phyloP scores from a whole-genome alignment of 2,329 filamentous ascomycete species.

The Fusarium albosuccineum region DNA sequence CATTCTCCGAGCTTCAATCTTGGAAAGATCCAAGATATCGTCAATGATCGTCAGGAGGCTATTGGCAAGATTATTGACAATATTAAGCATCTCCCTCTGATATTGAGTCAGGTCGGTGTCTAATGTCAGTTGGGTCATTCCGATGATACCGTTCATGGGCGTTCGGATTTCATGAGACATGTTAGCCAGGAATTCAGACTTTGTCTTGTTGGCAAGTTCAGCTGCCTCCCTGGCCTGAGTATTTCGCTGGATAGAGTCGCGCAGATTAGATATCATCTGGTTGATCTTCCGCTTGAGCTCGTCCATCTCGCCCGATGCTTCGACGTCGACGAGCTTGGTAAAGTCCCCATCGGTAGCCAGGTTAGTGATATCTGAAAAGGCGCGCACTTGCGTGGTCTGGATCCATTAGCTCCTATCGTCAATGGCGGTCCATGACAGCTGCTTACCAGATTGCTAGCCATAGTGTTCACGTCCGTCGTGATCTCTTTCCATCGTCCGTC shows the following conservation, averaged over 20 bases:
- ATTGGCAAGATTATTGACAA: constrained; percentile 96
- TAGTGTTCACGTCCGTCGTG: constrained; percentile 95
- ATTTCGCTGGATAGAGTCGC: constrained; percentile 97
- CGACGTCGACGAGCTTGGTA: constrained; percentile 95
- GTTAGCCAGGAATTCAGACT: constrained; percentile 97
- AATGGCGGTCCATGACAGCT: too few relatives aligned
- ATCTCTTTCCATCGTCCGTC: constrained; percentile 98
- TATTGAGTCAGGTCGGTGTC: constrained; percentile 96
- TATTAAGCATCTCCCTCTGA: constrained; percentile 98
- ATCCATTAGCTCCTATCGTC: constrained; percentile 12
- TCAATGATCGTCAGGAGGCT: constrained; percentile 98
- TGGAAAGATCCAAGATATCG: constrained; percentile 79
- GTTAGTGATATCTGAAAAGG: constrained; percentile 99
- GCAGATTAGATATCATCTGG: constrained; percentile 96
- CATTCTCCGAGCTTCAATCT: constrained; percentile 96
- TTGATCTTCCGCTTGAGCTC: constrained; percentile 99
- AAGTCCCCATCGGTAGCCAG: constrained; percentile 97
- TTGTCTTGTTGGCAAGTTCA: constrained; percentile 96
- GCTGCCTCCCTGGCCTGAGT: constrained; percentile 95
- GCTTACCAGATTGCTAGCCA: constrained; percentile 76
- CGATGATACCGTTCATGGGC: constrained; percentile 97
- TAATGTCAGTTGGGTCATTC: constrained; percentile 96
- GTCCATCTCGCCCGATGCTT: constrained; percentile 99
- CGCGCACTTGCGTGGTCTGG: constrained; percentile 94
- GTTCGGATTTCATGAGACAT: constrained; percentile 99